These are phyloP conservation scores for Colletotrichum sp. DNA, from an alignment of 2,329 filamentous ascomycete genomes.

Conservation along the genomic window DNA sequence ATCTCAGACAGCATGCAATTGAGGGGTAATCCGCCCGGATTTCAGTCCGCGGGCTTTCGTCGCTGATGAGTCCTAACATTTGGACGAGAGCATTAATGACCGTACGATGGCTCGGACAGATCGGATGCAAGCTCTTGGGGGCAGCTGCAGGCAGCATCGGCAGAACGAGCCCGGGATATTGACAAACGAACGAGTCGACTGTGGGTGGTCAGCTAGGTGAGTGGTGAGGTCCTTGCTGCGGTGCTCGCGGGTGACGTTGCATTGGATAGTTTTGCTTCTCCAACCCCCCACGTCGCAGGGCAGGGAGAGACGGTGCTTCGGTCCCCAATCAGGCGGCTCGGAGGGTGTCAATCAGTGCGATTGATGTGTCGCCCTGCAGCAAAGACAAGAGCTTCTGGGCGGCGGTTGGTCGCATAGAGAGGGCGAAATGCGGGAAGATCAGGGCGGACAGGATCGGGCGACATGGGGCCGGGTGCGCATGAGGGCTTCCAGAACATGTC, in stretches of 20 bases:
- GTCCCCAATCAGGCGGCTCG: not conserved
- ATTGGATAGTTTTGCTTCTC: conserved; percentile 5
- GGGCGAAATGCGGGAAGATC: not conserved
- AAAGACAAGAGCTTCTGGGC: not conserved
- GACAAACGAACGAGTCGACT: not conserved
- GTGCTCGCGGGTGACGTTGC: conserved; percentile 7
- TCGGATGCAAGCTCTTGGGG: not conserved
- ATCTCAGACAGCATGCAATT: not conserved
- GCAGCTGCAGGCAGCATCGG: not conserved
- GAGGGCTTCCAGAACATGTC: conserved; percentile 11
- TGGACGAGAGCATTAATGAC: not conserved
- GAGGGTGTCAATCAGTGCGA: not conserved
- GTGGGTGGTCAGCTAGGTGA: not conserved
- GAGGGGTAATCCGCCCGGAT: not conserved
- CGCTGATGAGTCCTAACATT: not conserved
- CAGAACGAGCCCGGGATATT: not conserved
- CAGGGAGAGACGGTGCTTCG: not conserved
- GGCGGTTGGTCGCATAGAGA: not conserved
- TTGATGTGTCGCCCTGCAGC: not conserved
- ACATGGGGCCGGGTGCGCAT: not conserved
- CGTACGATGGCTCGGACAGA: not conserved
- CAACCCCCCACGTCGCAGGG: conserved; percentile 8
- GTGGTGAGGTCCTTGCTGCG: not conserved
- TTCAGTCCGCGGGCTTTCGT: not conserved
- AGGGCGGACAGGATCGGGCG: not conserved